These are phyloP conservation scores for Copromyces sp. DNA, from an alignment of 495 filamentous ascomycete species.

Conservation along the genomic window DNA sequence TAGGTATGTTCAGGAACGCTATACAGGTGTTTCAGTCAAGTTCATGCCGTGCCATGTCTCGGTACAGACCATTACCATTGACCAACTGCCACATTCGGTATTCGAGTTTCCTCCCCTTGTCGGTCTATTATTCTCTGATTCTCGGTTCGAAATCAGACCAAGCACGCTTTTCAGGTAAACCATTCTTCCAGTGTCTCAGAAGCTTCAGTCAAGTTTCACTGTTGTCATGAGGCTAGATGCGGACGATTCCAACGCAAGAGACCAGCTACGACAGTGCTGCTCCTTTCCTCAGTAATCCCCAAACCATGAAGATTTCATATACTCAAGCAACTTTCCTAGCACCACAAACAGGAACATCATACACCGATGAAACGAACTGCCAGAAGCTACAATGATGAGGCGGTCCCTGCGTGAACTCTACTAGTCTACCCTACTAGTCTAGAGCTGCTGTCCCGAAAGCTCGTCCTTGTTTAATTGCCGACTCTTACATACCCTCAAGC, in stretches of 20 bases:
- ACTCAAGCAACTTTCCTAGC: not conserved
- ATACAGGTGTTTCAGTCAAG: not conserved
- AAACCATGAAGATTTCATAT: no score
- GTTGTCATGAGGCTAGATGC: not conserved
- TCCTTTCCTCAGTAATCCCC: not conserved
- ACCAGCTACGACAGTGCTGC: not conserved
- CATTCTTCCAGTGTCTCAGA: not conserved
- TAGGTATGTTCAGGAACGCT: not conserved
- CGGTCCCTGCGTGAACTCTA: not conserved
- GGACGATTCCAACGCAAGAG: not conserved
- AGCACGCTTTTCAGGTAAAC: no score
- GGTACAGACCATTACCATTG: not conserved
- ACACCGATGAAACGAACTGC: not conserved
- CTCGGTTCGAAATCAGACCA: not conserved
- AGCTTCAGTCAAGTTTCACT: not conserved
- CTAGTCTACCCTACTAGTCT: not conserved
- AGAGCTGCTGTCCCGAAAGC: not conserved
- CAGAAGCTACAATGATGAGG: not conserved
- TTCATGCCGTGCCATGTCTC: not conserved
- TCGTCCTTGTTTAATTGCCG: not conserved
- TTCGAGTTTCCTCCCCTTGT: no score
- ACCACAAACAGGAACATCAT: no score
- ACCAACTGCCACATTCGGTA: not conserved
- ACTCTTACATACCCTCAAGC: not conserved
- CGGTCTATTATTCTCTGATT: not conserved